Evolutionary conservation across 352 stramenopile genomes (phyloP).

Genomic region (Phytophthora pisi): DNA sequence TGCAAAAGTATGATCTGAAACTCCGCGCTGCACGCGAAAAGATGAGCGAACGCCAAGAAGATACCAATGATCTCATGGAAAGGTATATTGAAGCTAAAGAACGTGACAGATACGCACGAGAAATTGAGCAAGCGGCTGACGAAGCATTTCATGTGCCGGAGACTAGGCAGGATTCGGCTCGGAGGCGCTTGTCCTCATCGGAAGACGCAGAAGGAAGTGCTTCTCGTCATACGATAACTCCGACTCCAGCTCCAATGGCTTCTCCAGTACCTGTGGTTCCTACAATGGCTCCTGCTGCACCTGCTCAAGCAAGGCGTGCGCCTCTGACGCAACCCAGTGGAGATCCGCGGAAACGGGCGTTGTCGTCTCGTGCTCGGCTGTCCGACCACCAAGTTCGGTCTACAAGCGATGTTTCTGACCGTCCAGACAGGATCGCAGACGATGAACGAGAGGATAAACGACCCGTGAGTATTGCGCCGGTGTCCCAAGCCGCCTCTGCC

Average conservation of each 20-base stretch:
- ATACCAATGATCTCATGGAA: conserved; percentile 8
- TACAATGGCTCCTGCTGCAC: neutral
- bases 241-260: conserved; percentile 4
- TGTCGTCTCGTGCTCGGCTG: conserved; percentile 29
- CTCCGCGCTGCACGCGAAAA: conserved; percentile 26
- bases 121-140: conserved; percentile 32
- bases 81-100: conserved; percentile 33
- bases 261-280: neutral
- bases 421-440: conserved; percentile 22
- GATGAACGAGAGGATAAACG: conserved; percentile 20
- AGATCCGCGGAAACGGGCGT: conserved; percentile 29
- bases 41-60: conserved; percentile 2
- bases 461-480: conserved; percentile 23
- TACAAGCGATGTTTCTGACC: conserved; percentile 6
- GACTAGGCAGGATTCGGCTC: conserved; percentile 2
- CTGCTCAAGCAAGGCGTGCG: neutral
- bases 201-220: conserved; percentile 13
- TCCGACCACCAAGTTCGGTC: conserved; percentile 26
- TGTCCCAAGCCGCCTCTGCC: conserved; percentile 36
- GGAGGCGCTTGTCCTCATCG: conserved; percentile 3
- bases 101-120: conserved; percentile 34
- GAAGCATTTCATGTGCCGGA: conserved; percentile 21
- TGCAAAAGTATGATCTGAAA: conserved; percentile 34
- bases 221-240: neutral
- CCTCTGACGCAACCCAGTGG: conserved; percentile 8